phyloP scores from a whole-genome alignment of 345 rosid genomes.

The Pugionium cornutum region DNA sequence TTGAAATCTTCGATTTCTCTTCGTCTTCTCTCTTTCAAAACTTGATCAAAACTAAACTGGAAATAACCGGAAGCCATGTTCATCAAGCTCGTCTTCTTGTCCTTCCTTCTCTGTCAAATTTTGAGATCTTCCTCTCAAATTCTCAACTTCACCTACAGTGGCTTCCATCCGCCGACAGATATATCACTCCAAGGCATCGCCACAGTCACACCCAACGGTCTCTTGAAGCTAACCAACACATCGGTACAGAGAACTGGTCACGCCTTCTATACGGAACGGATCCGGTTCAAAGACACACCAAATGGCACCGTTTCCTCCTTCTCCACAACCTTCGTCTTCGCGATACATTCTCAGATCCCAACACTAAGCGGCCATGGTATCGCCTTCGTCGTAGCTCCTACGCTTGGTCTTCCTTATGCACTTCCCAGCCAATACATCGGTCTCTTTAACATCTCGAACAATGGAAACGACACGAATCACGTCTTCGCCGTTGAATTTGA shows the following conservation, averaged over 20 bases:
- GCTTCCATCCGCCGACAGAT: slow-evolving; percentile 29
- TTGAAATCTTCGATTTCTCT: too few relatives aligned
- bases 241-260: slow-evolving; percentile 62
- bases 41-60: slow-evolving; percentile 14
- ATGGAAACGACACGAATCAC: slow-evolving; percentile 64
- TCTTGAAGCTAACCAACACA: slow-evolving; percentile 62
- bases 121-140: slow-evolving; percentile 29
- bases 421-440: slow-evolving; percentile 75
- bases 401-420: slow-evolving; percentile 46
- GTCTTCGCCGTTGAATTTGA: slow-evolving; percentile 88
- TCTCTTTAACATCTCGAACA: slow-evolving; percentile 53
- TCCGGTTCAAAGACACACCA: slow-evolving; percentile 53
- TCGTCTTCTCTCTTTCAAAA: background rate
- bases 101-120: slow-evolving; percentile 27
- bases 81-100: slow-evolving; percentile 26
- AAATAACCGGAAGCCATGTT: slow-evolving; percentile 35
- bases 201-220: slow-evolving; percentile 51
- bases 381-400: slow-evolving; percentile 64
- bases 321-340: slow-evolving; percentile 79
- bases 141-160: slow-evolving; percentile 37
- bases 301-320: slow-evolving; percentile 56
- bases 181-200: slow-evolving; percentile 60
- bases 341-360: slow-evolving; percentile 60
- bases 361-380: slow-evolving; percentile 82
- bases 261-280: slow-evolving; percentile 65